Evolutionary conservation across 2,329 filamentous ascomycete species (phyloP).

Genomic region (Paraphaeosphaeria minitans): DNA sequence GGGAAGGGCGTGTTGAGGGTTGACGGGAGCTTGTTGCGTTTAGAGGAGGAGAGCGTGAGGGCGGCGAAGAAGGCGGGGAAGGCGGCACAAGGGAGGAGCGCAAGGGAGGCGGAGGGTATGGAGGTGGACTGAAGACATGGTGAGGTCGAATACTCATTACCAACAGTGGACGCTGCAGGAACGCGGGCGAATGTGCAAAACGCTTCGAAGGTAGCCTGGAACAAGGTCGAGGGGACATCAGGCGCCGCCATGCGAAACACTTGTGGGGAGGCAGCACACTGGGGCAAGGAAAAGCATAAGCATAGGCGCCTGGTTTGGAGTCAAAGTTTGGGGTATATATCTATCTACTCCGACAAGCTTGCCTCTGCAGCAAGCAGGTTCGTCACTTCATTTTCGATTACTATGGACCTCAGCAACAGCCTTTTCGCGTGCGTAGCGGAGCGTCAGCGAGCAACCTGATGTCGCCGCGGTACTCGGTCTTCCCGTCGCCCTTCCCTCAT

Average conservation of each 20-base stretch:
- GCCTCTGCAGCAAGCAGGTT: not conserved
- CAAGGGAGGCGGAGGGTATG: conserved; percentile 16
- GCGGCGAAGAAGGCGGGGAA: conserved; percentile 54
- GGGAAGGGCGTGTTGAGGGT: conserved; percentile 80
- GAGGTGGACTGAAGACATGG: conserved; percentile 10
- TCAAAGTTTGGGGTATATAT: conserved; percentile 3
- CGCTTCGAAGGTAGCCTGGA: too few species aligned
- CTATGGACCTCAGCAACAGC: not conserved
- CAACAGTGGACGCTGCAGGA: not conserved
- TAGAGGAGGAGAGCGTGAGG: conserved; percentile 53
- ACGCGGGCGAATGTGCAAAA: too few species aligned
- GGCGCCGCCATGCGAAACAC: not conserved
- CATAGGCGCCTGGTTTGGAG: not conserved
- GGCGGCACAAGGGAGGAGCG: conserved; percentile 22
- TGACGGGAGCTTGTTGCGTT: conserved; percentile 81
- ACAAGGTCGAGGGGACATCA: too few species aligned
- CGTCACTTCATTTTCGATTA: not conserved
- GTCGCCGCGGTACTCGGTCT: too few species aligned
- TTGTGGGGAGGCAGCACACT: not conserved
- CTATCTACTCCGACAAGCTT: not conserved
- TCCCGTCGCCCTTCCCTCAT: conserved; percentile 51
- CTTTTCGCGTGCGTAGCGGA: too few species aligned
- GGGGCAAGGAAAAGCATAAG: not conserved
- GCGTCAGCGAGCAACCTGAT: too few species aligned
- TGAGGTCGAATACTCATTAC: not conserved